A percentile compares a stretch with the other conserved stretches of the same genome.
Conservation (phyloP, 2,329 filamentous ascomycete species). For the Arthroderma sp. region DNA sequence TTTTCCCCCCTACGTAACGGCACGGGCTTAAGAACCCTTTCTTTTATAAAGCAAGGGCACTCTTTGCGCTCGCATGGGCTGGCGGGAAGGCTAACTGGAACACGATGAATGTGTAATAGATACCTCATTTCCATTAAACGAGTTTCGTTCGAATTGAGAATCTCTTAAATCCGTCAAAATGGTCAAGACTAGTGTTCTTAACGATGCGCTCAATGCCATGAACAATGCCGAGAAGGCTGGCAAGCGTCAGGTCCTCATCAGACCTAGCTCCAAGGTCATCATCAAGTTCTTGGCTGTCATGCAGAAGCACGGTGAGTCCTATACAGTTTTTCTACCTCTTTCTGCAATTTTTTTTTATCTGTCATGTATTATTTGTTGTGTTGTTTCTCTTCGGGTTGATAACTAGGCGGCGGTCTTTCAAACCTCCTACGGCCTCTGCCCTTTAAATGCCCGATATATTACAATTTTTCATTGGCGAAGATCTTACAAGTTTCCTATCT, state of each 20-base stretch:
- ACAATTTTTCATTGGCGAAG: slow-evolving; percentile 49
- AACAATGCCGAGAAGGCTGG: slow-evolving; percentile 99
- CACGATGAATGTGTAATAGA: slow-evolving; percentile 28
- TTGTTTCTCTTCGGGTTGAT: slow-evolving; percentile 71
- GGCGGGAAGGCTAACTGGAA: slow-evolving; percentile 46
- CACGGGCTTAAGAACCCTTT: slow-evolving; percentile 58
- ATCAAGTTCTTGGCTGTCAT: slow-evolving; percentile 98
- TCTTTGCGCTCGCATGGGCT: slow-evolving; percentile 52
- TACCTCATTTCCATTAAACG: slow-evolving; percentile 39
- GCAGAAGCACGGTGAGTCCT: slow-evolving; percentile 92
- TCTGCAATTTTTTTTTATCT: slow-evolving; percentile 3
- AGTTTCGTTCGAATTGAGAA: slow-evolving; percentile 36
- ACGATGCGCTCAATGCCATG: slow-evolving; percentile 98
- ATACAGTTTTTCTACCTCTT: slow-evolving; percentile 4
- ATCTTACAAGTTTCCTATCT: slow-evolving; percentile 90
- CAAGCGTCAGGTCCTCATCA: slow-evolving; percentile 98
- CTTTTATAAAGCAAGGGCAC: slow-evolving; percentile 40
- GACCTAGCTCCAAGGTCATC: slow-evolving; percentile 98
- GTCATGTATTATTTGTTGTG: slow-evolving; percentile 1
- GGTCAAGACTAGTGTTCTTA: slow-evolving; percentile 98
- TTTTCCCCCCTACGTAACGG: slow-evolving; percentile 24
- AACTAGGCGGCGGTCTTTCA: slow-evolving; percentile 88
- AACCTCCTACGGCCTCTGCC: slow-evolving; percentile 71
- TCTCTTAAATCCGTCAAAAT: slow-evolving; percentile 61
- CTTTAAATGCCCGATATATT: slow-evolving; percentile 99